Evolutionary conservation across 2,329 filamentous ascomycete species (phyloP), one percentile per base, ranked within the genome.

Genomic region (Fusarium redolens): DNA sequence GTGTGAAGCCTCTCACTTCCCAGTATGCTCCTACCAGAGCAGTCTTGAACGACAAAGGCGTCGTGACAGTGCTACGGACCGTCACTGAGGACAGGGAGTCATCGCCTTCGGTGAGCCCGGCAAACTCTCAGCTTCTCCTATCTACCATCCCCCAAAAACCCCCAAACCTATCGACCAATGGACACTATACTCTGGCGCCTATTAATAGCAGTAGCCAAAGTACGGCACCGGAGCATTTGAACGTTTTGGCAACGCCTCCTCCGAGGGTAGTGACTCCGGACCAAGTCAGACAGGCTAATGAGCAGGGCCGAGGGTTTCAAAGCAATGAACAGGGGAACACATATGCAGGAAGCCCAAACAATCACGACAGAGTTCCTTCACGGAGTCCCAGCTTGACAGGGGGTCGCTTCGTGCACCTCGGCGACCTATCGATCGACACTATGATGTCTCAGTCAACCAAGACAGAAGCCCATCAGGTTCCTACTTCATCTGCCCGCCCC

Each of bases 1-100:
- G 37, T 20, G 44, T 47, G 22, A 78, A 65, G 50, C 69, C 69
- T 28, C 47, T 69, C 60, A 61, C 72, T 37, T 60, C 74, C 18
- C 71, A 72, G 38, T 73, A 75, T 51, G 72, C 73, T 28, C 69
- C 75, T 13, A 76, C 79, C 7, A 78, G 79, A 18, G 80, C 80
- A 7, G 76, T 78, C 28, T 68, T 78, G 13, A 81, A 80, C 61
- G 80, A 81, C 14, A 81, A 82, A 60, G 82, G 82, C 41, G 76
- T 81, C 4, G 80, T 83, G 17, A 83, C 81, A 1, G 81, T 83
- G 17, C 69, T 83, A 40, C 78, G 79, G 17, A 78, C 79, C 3
- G 75, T 81, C 20, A 71, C 74, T 1, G 78, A 81, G 59, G 73
- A 68, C 50, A 61, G 65, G 14, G 74, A 80, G 43, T 52, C 56